Percentiles rank a stretch among this genome's conserved stretches.
phyloP scores from a whole-genome alignment of 768 basidiomycete genomes.

The Kwoniella sp. region DNA sequence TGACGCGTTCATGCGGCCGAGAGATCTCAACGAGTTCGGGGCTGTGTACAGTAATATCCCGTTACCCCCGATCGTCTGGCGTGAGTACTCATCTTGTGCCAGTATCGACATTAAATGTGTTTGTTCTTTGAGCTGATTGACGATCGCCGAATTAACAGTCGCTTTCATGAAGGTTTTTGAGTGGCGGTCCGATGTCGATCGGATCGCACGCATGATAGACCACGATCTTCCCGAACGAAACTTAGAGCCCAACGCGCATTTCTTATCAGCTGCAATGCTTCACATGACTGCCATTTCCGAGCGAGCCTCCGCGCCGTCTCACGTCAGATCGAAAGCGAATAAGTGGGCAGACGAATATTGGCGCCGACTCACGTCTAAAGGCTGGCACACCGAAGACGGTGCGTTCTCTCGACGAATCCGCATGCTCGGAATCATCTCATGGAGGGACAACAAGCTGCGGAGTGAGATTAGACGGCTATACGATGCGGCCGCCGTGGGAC shows the following conservation, averaged over 20 bases:
- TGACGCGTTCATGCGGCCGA: conserved; percentile 9
- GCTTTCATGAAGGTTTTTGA: conserved; percentile 23
- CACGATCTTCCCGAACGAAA: conserved; percentile 21
- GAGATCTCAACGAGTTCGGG: conserved; percentile 15
- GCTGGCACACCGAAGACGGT: conserved; percentile 11
- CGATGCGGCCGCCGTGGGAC: conserved; percentile 14
- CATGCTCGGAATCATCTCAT: conserved; percentile 13
- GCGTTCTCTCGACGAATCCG: conserved; percentile 12
- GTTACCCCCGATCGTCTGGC: conserved; percentile 18
- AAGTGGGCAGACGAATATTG: conserved; percentile 17
- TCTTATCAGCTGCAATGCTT: conserved; percentile 11
- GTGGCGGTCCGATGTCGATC: conserved; percentile 15
- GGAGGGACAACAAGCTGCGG: conserved; percentile 1
- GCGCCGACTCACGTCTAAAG: conserved; percentile 12
- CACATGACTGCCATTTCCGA: conserved; percentile 10
- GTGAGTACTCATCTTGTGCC: no score
- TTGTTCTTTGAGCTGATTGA: conserved; percentile 12
- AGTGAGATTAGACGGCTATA: conserved; percentile 17
- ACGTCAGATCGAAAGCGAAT: conserved; percentile 10
- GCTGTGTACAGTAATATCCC: conserved; percentile 15
- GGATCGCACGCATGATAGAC: conserved; percentile 19
- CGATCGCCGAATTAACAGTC: conserved; percentile 1
- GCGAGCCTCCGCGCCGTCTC: neutral
- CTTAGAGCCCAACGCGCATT: conserved; percentile 11
- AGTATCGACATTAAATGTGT: no score